Base-by-base conservation (phyloP, 1,284 basidiomycete species). In the Ustilago cynodontis region DNA sequence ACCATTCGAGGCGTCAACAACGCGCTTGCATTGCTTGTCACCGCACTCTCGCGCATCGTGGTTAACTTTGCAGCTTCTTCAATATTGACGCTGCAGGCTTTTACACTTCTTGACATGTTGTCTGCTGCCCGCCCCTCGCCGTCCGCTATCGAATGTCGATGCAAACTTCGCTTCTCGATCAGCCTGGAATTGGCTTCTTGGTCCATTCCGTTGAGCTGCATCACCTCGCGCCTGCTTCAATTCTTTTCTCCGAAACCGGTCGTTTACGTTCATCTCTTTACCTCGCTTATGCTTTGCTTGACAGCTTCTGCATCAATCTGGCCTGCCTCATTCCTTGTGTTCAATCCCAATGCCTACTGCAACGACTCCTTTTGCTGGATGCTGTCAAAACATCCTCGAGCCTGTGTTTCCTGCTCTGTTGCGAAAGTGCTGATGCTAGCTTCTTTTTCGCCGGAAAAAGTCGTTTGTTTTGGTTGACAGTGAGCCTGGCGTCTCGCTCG, bases 181-280 rank as follows among this genome's bases (percentile, higher is more conserved):
- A 20, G n/a, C 10, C 45, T 37, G 43, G 33, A 33, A 26, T 51
- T 31, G 29, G n/a, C n/a, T 16, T 14, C 50, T 35, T 22, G 5
- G 24, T 59, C 59, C 68, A 43, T 59, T 45, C 63, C 56, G 47
- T 54, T 71, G 64, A 54, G 69, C 55, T 66, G 69, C 69, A 61
- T 71, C 63, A 71, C 35, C 49, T 49, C 26, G 26, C 22, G 26
- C 26, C 26, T 49, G 53, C 14, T 6, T 16, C 35, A 37, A 37
- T 51, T 29, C n/a, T 18, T 43, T 45, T 56, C 37, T 31, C 24
- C 54, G 20, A 43, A 39, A 18, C 4, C 9, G n/a, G 33, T 55
- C 53, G 24, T 29, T 43, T 45, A 43, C 51, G 11, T 18, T 29
- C 41, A 24, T 26, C 31, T 14, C 26, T 47, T 37, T 51, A 39